phyloP scores from a whole-genome alignment of 192 early-diverging fungal species.

The Irineochytrium annulatum region DNA sequence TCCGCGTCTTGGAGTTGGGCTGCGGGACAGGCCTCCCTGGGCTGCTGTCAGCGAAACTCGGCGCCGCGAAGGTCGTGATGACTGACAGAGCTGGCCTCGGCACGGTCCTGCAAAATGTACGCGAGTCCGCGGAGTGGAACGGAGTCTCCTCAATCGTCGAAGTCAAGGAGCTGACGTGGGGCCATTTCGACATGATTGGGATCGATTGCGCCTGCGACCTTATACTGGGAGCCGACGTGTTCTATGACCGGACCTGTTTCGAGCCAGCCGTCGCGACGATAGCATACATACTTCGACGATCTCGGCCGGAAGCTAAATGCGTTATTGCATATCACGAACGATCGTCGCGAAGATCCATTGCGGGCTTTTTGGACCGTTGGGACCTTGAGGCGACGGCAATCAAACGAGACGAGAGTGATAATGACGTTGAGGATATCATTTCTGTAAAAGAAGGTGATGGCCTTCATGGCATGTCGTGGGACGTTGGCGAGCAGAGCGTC shows the following conservation, averaged over 20 bases:
- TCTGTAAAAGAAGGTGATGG: slow-evolving; percentile 1
- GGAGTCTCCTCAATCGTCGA: slow-evolving; percentile 1
- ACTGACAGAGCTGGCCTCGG: slow-evolving; percentile 10
- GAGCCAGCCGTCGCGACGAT: slow-evolving; percentile 63
- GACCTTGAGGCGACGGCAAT: slow-evolving; percentile 24
- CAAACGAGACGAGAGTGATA: not conserved
- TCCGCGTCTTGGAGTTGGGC: slow-evolving; percentile 48
- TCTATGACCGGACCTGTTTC: slow-evolving; percentile 48
- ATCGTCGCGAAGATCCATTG: slow-evolving; percentile 60
- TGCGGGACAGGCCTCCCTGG: slow-evolving; percentile 66
- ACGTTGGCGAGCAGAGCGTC: not conserved
- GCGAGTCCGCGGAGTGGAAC: slow-evolving; percentile 11
- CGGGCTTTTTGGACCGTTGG: slow-evolving; percentile 60
- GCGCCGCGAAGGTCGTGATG: slow-evolving; percentile 16
- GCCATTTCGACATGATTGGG: not conserved
- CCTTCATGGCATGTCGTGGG: slow-evolving; percentile 5
- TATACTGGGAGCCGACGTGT: slow-evolving; percentile 44
- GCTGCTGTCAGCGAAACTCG: slow-evolving; percentile 33
- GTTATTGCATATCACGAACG: slow-evolving; percentile 73
- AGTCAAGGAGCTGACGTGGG: not conserved
- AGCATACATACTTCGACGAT: slow-evolving; percentile 44
- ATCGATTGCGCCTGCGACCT: slow-evolving; percentile 13
- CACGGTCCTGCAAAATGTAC: slow-evolving; percentile 35
- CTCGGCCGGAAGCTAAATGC: slow-evolving; percentile 40
- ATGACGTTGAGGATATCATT: not conserved